A percentile compares a stretch with the other conserved stretches of the same genome.
Evolutionary conservation across 2,329 filamentous ascomycete species (phyloP).

Genomic region (Davidsoniella eucalypti): DNA sequence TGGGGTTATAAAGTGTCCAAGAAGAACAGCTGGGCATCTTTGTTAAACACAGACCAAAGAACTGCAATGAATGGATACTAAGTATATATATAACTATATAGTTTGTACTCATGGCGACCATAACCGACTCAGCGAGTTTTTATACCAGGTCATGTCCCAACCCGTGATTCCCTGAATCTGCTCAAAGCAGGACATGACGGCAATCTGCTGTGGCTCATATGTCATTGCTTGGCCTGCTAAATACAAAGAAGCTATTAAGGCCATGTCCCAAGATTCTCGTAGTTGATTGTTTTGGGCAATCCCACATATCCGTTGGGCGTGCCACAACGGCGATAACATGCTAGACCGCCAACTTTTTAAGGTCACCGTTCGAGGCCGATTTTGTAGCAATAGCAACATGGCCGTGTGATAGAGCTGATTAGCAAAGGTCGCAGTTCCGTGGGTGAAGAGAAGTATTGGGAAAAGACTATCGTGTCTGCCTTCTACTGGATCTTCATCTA

Average conservation of each 20-base stretch:
- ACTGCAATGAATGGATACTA: no score
- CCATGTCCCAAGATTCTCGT: conserved; percentile 30
- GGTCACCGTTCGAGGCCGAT: conserved; percentile 29
- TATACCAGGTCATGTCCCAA: conserved; percentile 20
- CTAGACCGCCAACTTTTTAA: conserved; percentile 19
- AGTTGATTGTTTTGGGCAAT: conserved; percentile 31
- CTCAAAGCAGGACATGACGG: conserved; percentile 24
- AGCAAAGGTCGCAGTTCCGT: conserved; percentile 26
- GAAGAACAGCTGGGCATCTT: not conserved
- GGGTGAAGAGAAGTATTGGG: conserved; percentile 23
- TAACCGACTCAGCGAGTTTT: not conserved
- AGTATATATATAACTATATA: not conserved
- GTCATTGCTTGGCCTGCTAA: conserved; percentile 30
- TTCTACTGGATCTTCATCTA: conserved; percentile 15
- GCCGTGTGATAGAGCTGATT: conserved; percentile 42
- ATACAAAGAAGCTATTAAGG: conserved; percentile 29
- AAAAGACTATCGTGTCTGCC: conserved; percentile 18
- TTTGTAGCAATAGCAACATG: conserved; percentile 33
- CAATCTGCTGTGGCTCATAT: conserved; percentile 29
- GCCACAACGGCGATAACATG: conserved; percentile 29
- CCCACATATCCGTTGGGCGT: conserved; percentile 31
- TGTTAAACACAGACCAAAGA: no score
- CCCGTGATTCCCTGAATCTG: conserved; percentile 25
- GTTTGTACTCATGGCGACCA: conserved; percentile 3
- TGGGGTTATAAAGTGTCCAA: conserved; percentile 23